These are phyloP conservation scores for Fusarium sp. DNA, from an alignment of 2,329 filamentous ascomycete species.

Conservation along the genomic window DNA sequence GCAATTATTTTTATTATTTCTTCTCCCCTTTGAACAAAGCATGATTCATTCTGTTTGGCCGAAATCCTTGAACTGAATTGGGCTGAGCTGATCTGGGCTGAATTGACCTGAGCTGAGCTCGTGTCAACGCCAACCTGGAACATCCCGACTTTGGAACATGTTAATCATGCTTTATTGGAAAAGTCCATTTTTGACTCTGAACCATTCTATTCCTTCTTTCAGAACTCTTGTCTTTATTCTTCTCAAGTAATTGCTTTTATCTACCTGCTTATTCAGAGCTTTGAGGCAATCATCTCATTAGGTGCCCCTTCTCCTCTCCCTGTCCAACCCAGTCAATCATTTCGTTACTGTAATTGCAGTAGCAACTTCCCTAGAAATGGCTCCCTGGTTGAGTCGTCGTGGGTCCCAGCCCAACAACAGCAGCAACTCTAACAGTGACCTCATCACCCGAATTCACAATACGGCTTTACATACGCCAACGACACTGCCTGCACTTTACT, in stretches of 20 bases:
- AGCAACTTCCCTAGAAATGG: slow-evolving; percentile 46
- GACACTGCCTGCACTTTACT: slow-evolving; percentile 40
- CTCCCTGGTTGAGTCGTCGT: slow-evolving; percentile 48
- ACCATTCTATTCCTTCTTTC: slow-evolving; percentile 6
- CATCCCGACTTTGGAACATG: slow-evolving; percentile 24
- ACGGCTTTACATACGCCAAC: slow-evolving; percentile 51
- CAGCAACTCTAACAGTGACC: slow-evolving; percentile 43
- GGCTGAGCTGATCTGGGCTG: slow-evolving; percentile 16
- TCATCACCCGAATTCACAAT: slow-evolving; percentile 53
- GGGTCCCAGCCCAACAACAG: slow-evolving; percentile 46
- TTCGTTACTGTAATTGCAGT: slow-evolving; percentile 7
- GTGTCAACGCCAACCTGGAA: slow-evolving; percentile 19
- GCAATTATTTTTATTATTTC: neutral
- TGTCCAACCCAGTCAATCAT: neutral
- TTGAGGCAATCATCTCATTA: neutral
- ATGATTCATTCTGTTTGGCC: slow-evolving; percentile 12
- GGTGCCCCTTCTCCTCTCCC: slow-evolving; percentile 13
- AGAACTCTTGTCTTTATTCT: neutral
- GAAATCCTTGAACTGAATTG: slow-evolving; percentile 14
- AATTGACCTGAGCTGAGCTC: slow-evolving; percentile 9
- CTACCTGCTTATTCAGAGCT: neutral
- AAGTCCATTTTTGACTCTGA: slow-evolving; percentile 2
- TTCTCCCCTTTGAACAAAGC: slow-evolving; percentile 5
- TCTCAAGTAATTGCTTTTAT: neutral
- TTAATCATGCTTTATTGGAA: slow-evolving; percentile 27